Conservation (phyloP, 2,329 filamentous ascomycete genomes). For the Geosmithia flava region DNA sequence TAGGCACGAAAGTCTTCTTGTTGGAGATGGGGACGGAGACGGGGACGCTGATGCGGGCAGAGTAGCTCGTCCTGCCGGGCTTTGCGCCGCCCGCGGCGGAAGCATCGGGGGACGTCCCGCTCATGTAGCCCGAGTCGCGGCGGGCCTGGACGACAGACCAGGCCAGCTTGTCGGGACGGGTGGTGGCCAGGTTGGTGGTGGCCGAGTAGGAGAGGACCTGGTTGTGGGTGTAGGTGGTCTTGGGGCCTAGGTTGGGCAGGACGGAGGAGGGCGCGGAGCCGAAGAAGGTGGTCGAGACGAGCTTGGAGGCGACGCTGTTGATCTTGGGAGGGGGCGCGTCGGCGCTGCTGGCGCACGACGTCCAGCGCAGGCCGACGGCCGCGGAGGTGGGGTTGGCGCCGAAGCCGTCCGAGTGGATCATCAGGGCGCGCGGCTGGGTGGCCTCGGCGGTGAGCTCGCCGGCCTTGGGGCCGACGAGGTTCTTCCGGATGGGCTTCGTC, state of each 20-base stretch:
- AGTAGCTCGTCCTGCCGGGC: conserved; percentile 24
- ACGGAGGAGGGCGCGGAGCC: conserved; percentile 28
- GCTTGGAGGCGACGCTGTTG: conserved; percentile 34
- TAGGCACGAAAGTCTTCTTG: conserved; percentile 40
- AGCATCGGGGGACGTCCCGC: conserved; percentile 16
- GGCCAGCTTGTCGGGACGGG: conserved; percentile 16
- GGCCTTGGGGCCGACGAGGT: conserved; percentile 36
- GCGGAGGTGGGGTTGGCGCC: conserved; percentile 27
- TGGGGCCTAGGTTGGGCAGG: conserved; percentile 38
- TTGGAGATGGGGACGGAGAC: conserved; percentile 31
- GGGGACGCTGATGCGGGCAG: conserved; percentile 31
- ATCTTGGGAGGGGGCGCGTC: conserved; percentile 34
- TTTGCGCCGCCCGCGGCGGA: conserved; percentile 6
- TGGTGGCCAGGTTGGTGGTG: conserved; percentile 25
- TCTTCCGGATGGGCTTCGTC: conserved; percentile 40
- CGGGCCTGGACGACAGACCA: conserved; percentile 27
- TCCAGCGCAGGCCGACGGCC: conserved; percentile 33
- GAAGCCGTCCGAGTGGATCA: conserved; percentile 37
- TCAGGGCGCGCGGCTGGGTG: conserved; percentile 32
- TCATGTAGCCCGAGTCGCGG: conserved; percentile 41
- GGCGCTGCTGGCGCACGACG: conserved; percentile 20
- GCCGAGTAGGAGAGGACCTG: conserved; percentile 33
- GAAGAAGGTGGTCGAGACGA: conserved; percentile 40
- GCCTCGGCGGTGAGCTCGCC: conserved; percentile 34
- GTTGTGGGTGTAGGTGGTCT: conserved; percentile 23